Evolutionary conservation across 352 stramenopile species (phyloP), one percentile per base, ranked within the genome.

Genomic region (Blastocystis sp.): DNA sequence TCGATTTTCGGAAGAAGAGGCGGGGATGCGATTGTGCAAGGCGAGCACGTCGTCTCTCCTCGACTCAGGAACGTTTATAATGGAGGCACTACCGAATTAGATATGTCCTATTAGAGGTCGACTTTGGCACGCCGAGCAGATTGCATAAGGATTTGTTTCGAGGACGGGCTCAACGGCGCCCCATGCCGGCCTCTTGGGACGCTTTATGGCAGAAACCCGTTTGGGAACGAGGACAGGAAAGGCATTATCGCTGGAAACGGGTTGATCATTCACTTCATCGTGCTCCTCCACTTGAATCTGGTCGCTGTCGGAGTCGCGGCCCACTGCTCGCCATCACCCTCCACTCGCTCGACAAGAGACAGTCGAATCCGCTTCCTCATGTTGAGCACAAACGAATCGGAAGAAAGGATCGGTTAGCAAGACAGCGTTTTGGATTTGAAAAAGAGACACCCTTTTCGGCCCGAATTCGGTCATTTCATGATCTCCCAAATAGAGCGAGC

Each of bases 11-110:
- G n/a, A 64, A 6, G 71, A 59, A 63, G 71, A 81, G 19, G 9
- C 3, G 3, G 68, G 7, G n/a, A 81, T 81, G 19, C 71, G 71
- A 40, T 81, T 61, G 7, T 66, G 10, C 28, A 81, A 17, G 7
- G 24, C 28, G 11, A 81, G 2, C n/a, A 81, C 71, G 19, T 81
- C 71, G 28, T 81, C 71, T 65, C 28, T 63, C 45, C 71, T 63
- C 11, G 40, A 34, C 42, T 81, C 71, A 10, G 71, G 71, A 57
- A 61, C 45, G 3, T 40, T 81, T 61, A 48, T 0, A 17, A 81
- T 24, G 52, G 21, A 64, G 11, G 19, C 19, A 68, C 71, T 81
- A 66, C n/a, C 21, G 21, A 48, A 38, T 64, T 21, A 68, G 6
- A 14, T 7, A 64, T n/a, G 52, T 1, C n/a, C 10, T 11, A 64